Percentiles rank a stretch among this genome's conserved stretches.
Evolutionary conservation across 495 filamentous ascomycete species (phyloP).

Genomic region (Penicillium waksmanii): DNA sequence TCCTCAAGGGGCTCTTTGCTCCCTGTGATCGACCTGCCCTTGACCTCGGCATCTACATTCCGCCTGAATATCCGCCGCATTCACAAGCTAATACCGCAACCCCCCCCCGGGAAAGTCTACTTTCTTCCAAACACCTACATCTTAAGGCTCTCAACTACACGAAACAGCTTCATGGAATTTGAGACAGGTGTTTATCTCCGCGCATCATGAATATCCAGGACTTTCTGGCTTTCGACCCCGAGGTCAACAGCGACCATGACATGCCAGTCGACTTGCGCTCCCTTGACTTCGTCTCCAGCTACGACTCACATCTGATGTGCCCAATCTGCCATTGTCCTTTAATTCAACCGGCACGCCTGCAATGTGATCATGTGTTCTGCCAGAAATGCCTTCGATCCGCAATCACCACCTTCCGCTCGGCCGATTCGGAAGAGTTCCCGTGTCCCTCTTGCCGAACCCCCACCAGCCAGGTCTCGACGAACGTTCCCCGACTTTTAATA

Average conservation of each 20-base stretch:
- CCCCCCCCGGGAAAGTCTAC: not conserved
- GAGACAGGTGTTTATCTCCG: not conserved
- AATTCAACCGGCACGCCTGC: conserved; percentile 68
- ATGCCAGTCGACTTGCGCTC: conserved; percentile 63
- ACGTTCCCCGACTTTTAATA: conserved; percentile 57
- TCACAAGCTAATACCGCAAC: conserved; percentile 19
- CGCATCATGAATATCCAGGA: conserved; percentile 39
- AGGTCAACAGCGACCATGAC: conserved; percentile 32
- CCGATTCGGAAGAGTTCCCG: conserved; percentile 45
- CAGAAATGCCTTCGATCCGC: conserved; percentile 67
- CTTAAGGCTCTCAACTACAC: not conserved
- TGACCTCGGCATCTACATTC: conserved; percentile 31
- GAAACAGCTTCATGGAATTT: not conserved
- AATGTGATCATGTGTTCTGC: conserved; percentile 81
- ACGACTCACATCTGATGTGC: conserved; percentile 81
- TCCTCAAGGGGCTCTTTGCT: conserved; percentile 26
- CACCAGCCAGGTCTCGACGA: conserved; percentile 39
- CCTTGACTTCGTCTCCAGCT: conserved; percentile 68
- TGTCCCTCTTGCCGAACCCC: conserved; percentile 53
- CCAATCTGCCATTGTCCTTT: conserved; percentile 81
- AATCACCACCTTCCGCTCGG: conserved; percentile 46
- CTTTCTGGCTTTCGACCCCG: conserved; percentile 40
- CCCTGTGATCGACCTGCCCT: conserved; percentile 2
- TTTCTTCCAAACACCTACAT: not conserved
- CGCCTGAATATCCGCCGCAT: conserved; percentile 14